Conservation (phyloP, 345 rosid species). For the Aurinia saxatilis region DNA sequence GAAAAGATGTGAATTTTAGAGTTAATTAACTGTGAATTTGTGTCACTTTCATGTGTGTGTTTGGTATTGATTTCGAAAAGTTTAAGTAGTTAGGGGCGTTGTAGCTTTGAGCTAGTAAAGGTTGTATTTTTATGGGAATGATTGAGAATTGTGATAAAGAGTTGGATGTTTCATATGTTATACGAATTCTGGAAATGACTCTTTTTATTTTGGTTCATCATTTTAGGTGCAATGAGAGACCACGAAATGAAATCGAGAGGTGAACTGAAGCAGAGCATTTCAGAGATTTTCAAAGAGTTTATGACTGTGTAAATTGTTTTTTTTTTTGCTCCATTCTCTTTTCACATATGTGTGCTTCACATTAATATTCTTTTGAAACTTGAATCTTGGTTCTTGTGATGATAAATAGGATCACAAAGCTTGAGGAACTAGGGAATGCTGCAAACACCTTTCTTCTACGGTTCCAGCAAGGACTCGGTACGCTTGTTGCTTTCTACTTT, state of each 20-base stretch:
- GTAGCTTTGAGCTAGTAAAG: constrained; percentile 49
- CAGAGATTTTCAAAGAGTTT: constrained; percentile 42
- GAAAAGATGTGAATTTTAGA: not conserved
- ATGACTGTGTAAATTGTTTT: constrained; percentile 36
- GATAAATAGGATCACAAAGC: constrained; percentile 43
- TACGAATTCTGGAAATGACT: no score
- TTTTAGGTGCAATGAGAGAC: no score
- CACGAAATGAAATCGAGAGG: constrained; percentile 19
- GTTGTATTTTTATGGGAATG: constrained; percentile 27
- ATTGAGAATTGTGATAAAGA: no score
- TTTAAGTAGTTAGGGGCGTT: constrained; percentile 26
- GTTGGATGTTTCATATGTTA: no score
- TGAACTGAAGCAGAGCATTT: constrained; percentile 27
- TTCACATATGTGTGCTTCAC: not conserved
- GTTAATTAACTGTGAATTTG: not conserved
- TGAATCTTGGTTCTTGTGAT: not conserved
- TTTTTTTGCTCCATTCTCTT: not conserved
- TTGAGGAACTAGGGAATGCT: constrained; percentile 46
- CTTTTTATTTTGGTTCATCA: no score
- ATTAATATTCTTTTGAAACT: not conserved
- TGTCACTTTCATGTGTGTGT: not conserved
- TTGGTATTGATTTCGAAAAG: not conserved
- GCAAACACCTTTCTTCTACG: constrained; percentile 43
- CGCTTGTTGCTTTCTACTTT: constrained; percentile 9
- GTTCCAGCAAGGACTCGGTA: constrained; percentile 55